These are phyloP conservation scores for Torulaspora globosa DNA, from an alignment of 1,139 yeast genomes.

Conservation along the genomic window DNA sequence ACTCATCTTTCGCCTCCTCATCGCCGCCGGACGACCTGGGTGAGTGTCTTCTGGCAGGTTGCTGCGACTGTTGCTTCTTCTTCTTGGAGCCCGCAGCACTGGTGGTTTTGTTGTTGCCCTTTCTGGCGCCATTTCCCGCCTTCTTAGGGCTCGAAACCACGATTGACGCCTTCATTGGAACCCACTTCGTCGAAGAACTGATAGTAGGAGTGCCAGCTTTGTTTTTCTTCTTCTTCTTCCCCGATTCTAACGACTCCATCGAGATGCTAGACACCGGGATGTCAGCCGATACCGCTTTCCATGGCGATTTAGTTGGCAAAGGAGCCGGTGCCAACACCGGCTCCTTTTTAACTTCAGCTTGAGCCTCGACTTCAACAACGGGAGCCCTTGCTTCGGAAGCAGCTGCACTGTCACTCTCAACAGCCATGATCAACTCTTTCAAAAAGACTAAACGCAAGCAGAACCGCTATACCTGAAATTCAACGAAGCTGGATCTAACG, in stretches of 20 bases:
- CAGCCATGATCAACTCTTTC: neutral
- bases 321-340: slow-evolving; percentile 67
- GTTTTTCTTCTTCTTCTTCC: slow-evolving; percentile 35
- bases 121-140: slow-evolving; percentile 19
- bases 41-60: slow-evolving; percentile 9
- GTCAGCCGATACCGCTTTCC: slow-evolving; percentile 48
- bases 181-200: slow-evolving; percentile 79
- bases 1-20: neutral
- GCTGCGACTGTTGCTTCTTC: slow-evolving; percentile 14
- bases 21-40: slow-evolving; percentile 1
- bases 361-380: neutral
- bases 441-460: neutral
- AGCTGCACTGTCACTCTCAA: neutral
- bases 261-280: slow-evolving; percentile 37
- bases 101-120: slow-evolving; percentile 16
- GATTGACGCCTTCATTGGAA: slow-evolving; percentile 76
- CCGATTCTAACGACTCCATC: slow-evolving; percentile 42
- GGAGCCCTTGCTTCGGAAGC: neutral
- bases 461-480: neutral
- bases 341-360: slow-evolving; percentile 18
- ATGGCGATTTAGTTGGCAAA: slow-evolving; percentile 63
- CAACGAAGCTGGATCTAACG: neutral
- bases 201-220: slow-evolving; percentile 40
- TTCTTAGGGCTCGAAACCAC: slow-evolving; percentile 43
- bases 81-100: slow-evolving; percentile 11